Conservation (phyloP, 1,284 basidiomycete species). For the Ceratobasidium sp. region DNA sequence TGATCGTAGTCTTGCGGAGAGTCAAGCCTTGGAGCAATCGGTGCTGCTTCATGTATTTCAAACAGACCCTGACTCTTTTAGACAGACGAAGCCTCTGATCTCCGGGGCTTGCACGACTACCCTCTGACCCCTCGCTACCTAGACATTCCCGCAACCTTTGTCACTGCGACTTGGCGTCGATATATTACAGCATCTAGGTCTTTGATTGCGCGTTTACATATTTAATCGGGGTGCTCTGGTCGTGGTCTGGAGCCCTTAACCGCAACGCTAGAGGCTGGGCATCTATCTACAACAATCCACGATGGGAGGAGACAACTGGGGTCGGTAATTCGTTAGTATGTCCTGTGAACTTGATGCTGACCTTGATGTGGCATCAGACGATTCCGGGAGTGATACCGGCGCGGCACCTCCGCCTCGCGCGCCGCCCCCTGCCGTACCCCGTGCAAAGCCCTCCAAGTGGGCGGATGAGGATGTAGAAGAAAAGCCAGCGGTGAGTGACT, state of each 20-base stretch:
- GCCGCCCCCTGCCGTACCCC: conserved; percentile 53
- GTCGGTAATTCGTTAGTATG: background rate
- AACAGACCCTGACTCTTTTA: conserved; percentile 2
- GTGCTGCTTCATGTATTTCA: background rate
- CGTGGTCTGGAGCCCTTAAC: conserved; percentile 8
- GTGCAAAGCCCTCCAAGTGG: conserved; percentile 58
- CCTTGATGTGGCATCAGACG: conserved; percentile 52
- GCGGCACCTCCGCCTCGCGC: conserved; percentile 53
- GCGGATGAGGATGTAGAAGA: conserved; percentile 88
- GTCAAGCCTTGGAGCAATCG: no score
- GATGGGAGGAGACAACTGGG: conserved; percentile 38
- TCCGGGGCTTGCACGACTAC: background rate
- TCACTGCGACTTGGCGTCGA: background rate
- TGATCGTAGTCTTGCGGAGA: no score
- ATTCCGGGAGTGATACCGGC: conserved; percentile 59
- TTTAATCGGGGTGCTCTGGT: background rate
- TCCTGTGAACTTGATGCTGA: background rate
- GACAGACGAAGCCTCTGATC: background rate
- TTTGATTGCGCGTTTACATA: background rate
- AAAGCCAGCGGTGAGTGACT: conserved; percentile 54
- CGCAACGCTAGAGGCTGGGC: background rate
- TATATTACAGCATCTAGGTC: background rate
- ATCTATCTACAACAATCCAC: background rate
- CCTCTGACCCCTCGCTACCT: background rate
- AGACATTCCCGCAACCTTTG: background rate